phyloP scores from a whole-genome alignment of 345 rosid genomes.

The Trapa bicornis region DNA sequence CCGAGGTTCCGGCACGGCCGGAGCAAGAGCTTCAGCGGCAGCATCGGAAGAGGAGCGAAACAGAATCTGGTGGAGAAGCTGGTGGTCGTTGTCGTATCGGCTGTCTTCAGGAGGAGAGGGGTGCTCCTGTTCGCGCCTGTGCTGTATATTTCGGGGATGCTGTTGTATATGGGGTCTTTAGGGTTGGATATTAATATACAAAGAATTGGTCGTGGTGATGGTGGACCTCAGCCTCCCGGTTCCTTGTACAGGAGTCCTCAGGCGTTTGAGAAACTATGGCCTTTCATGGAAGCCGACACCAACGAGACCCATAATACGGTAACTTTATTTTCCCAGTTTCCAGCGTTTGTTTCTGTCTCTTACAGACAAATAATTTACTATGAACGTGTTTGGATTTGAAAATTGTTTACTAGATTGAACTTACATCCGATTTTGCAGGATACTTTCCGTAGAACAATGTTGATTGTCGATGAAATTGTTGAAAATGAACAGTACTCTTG shows the following conservation, averaged over 20 bases:
- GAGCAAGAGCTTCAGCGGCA: constrained; percentile 16
- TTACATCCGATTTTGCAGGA: neutral
- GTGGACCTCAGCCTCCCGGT: constrained; percentile 50
- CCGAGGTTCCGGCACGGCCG: constrained; percentile 67
- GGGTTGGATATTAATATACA: constrained; percentile 44
- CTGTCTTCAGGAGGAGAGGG: constrained; percentile 68
- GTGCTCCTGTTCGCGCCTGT: constrained; percentile 73
- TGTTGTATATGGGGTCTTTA: constrained; percentile 77
- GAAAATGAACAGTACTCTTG: neutral
- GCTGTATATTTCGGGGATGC: constrained; percentile 73
- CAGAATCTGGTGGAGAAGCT: constrained; percentile 43
- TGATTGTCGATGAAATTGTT: neutral
- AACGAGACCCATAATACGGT: constrained; percentile 57
- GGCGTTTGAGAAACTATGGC: constrained; percentile 75
- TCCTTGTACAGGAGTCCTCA: constrained; percentile 83
- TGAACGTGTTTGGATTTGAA: neutral
- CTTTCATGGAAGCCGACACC: constrained; percentile 58
- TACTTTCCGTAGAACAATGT: neutral
- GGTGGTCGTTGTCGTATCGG: constrained; percentile 34
- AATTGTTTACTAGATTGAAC: neutral
- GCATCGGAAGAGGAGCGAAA: constrained; percentile 20
- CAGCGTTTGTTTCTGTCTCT: neutral
- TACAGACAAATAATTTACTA: no score
- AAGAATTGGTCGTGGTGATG: constrained; percentile 48
- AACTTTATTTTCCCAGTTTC: constrained; percentile 5